Evolutionary conservation across 2,329 filamentous ascomycete species (phyloP).

Genomic region (Bipolaris zeicola): DNA sequence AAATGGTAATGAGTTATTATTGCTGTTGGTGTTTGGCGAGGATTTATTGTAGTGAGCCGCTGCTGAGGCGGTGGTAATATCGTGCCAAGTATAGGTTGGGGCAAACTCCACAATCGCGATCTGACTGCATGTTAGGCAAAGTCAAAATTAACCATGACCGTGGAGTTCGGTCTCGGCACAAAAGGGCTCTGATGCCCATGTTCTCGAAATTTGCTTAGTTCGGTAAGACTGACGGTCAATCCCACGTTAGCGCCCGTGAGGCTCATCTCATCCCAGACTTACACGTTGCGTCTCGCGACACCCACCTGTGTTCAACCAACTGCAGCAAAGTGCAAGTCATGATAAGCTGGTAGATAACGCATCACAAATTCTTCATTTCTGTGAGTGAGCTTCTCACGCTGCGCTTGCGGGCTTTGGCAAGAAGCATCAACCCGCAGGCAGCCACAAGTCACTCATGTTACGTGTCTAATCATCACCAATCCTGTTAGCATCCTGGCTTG

Average conservation of each 20-base stretch:
- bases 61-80: neutral
- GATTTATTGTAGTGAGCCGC: neutral
- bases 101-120: neutral
- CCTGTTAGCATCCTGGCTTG: neutral
- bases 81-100: neutral
- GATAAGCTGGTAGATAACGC: slow-evolving; percentile 9
- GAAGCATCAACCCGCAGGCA: neutral
- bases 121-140: neutral
- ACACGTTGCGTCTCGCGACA: slow-evolving; percentile 36
- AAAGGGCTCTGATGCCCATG: neutral
- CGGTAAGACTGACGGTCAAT: slow-evolving; percentile 17
- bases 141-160: neutral
- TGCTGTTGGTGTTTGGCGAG: neutral
- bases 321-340: slow-evolving; percentile 13
- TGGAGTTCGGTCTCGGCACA: neutral
- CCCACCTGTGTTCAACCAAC: neutral
- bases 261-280: slow-evolving; percentile 31
- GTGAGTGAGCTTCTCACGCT: slow-evolving; percentile 3
- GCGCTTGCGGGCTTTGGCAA: neutral
- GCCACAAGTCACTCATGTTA: slow-evolving; percentile 2
- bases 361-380: neutral
- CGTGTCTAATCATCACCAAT: slow-evolving; percentile 11
- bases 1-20: slow-evolving; percentile 19
- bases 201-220: slow-evolving; percentile 11
- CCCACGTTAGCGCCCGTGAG: slow-evolving; percentile 37